These are phyloP conservation scores for Ophiocordyceps camponoti-saundersi DNA, from an alignment of 2,329 filamentous ascomycete species.

Conservation along the genomic window DNA sequence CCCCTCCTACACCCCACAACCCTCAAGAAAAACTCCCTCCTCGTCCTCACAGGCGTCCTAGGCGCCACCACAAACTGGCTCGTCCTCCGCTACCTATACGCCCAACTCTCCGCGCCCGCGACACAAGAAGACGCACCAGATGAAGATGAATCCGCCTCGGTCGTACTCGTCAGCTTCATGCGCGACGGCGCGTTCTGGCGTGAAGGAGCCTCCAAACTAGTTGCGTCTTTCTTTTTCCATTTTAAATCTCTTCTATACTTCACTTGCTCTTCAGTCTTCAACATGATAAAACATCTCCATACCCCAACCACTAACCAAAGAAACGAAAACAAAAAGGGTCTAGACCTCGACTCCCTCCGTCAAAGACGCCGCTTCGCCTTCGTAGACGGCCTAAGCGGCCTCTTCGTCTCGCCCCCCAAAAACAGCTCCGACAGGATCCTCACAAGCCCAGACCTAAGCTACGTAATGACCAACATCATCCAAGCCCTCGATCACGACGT, in stretches of 20 bases:
- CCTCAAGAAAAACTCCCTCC: background rate
- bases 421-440: conserved; percentile 7
- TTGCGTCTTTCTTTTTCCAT: background rate
- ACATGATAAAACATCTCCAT: too few relatives aligned
- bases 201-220: conserved; percentile 46
- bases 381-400: conserved; percentile 53
- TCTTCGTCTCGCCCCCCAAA: conserved; percentile 24
- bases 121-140: too few relatives aligned
- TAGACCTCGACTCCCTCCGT: conserved; percentile 49
- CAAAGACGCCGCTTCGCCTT: conserved; percentile 48
- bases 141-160: conserved; percentile 9
- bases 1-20: too few relatives aligned
- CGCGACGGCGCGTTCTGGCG: conserved; percentile 66
- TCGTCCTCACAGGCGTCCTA: background rate
- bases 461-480: conserved; percentile 21
- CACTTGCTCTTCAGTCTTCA: too few relatives aligned
- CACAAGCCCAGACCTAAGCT: conserved; percentile 13
- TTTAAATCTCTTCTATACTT: background rate
- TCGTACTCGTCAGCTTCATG: conserved; percentile 73
- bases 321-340: conserved; percentile 26
- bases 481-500: conserved; percentile 20
- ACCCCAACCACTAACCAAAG: background rate
- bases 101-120: conserved; percentile 15
- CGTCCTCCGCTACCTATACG: conserved; percentile 35
- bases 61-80: conserved; percentile 51